phyloP scores from a whole-genome alignment of 148 eudicot genomes.

The Camellia lanceoleosa region DNA sequence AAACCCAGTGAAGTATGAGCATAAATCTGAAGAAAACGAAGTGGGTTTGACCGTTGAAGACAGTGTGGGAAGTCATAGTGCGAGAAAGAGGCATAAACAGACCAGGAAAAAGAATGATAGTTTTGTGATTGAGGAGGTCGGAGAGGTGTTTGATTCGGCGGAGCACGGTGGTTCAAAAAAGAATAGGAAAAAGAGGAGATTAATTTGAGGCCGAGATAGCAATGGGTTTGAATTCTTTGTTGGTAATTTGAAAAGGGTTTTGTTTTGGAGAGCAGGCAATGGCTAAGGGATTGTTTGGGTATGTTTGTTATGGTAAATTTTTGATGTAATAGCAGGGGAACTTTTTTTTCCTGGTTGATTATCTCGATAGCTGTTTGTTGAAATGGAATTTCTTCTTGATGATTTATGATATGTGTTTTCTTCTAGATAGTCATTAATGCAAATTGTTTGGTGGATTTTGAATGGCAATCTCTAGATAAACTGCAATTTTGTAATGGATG shows the following conservation, averaged over 20 bases:
- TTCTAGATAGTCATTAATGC: not conserved
- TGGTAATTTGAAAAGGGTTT: not conserved
- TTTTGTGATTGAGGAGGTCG: constrained; percentile 18
- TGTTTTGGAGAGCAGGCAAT: not conserved
- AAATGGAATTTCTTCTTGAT: not conserved
- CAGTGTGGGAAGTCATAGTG: constrained; percentile 5
- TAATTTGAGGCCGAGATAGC: constrained; percentile 13
- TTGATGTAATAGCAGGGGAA: not conserved
- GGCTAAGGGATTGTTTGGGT: not conserved
- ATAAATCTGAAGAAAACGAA: not conserved
- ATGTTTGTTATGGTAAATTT: not conserved
- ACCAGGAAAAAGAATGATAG: constrained; percentile 27
- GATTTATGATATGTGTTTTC: not conserved
- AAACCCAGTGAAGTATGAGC: not conserved
- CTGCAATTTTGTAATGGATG: not conserved
- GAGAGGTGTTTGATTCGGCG: constrained; percentile 20
- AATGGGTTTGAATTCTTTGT: not conserved
- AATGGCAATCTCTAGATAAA: not conserved
- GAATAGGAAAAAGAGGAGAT: constrained; percentile 29
- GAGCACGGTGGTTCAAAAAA: constrained; percentile 32
- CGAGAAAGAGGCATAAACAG: constrained; percentile 25
- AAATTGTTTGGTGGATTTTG: constrained; percentile 2
- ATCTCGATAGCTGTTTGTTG: not conserved
- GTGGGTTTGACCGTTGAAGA: constrained; percentile 17
- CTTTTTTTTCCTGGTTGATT: not conserved